These are phyloP conservation scores for Astrothelium macrocarpum DNA, from an alignment of 495 filamentous ascomycete species.

Conservation along the genomic window DNA sequence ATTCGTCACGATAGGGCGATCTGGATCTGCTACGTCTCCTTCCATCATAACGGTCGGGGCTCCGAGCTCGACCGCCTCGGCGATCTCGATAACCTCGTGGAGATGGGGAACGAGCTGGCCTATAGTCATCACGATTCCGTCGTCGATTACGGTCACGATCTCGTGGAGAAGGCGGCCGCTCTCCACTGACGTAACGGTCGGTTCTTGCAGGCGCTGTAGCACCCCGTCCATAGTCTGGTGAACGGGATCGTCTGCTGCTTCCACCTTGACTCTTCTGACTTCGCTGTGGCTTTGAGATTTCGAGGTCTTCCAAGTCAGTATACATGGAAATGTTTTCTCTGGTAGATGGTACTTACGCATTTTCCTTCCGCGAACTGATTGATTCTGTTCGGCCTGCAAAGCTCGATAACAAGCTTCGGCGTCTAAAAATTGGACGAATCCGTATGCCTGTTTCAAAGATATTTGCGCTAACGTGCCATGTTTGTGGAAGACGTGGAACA, in stretches of 20 bases:
- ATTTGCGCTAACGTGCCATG: constrained; percentile 89
- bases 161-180: constrained; percentile 16
- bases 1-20: background rate
- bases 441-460: constrained; percentile 93
- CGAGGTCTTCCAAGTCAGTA: constrained; percentile 57
- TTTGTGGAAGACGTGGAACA: constrained; percentile 79
- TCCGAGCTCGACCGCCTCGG: constrained; percentile 52
- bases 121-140: constrained; percentile 47
- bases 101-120: constrained; percentile 53
- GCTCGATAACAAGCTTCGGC: constrained; percentile 60
- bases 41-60: constrained; percentile 41
- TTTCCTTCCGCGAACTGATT: constrained; percentile 67
- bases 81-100: constrained; percentile 50
- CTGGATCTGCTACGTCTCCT: constrained; percentile 27
- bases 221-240: constrained; percentile 56
- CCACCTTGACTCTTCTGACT: constrained; percentile 33
- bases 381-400: constrained; percentile 66
- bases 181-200: constrained; percentile 28
- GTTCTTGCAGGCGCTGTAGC: constrained; percentile 21
- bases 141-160: constrained; percentile 18
- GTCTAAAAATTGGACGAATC: constrained; percentile 90
- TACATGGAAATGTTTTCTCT: background rate
- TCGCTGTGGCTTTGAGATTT: constrained; percentile 79
- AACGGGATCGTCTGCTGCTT: constrained; percentile 50
- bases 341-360: constrained; percentile 62